Evolutionary conservation across 257 asterid species (phyloP).

Genomic region (Avicennia marina): DNA sequence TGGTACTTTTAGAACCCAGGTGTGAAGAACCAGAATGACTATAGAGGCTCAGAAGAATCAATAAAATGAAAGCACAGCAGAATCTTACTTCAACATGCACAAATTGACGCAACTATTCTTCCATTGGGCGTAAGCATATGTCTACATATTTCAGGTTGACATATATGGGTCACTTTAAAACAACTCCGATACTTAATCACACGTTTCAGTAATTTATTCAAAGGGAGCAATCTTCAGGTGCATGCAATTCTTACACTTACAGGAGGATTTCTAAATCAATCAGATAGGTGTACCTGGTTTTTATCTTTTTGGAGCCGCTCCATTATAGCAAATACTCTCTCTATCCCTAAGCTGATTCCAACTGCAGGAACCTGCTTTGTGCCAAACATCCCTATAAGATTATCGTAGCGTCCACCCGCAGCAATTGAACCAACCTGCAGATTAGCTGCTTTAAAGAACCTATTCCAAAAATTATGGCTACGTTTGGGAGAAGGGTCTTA

Average conservation of each 20-base stretch:
- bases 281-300: constrained; percentile 44
- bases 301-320: constrained; percentile 67
- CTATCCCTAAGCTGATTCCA: constrained; percentile 94
- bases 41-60: neutral
- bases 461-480: neutral
- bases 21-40: neutral
- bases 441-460: neutral
- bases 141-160: too few species aligned
- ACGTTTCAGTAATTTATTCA: too few species aligned
- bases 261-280: neutral
- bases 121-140: neutral
- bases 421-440: constrained; percentile 94
- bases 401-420: constrained; percentile 97
- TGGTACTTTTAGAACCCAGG: neutral
- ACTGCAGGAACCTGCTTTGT: constrained; percentile 87
- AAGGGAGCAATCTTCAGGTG: neutral
- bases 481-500: too few species aligned
- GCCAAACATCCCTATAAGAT: constrained; percentile 85
- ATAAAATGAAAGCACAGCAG: neutral
- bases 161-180: too few species aligned
- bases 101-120: neutral
- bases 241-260: neutral
- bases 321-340: constrained; percentile 85
- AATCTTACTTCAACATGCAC: neutral
- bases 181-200: too few species aligned